Base-by-base conservation (phyloP, 2,329 filamentous ascomycete genomes). In the Spiromastix sp. region DNA sequence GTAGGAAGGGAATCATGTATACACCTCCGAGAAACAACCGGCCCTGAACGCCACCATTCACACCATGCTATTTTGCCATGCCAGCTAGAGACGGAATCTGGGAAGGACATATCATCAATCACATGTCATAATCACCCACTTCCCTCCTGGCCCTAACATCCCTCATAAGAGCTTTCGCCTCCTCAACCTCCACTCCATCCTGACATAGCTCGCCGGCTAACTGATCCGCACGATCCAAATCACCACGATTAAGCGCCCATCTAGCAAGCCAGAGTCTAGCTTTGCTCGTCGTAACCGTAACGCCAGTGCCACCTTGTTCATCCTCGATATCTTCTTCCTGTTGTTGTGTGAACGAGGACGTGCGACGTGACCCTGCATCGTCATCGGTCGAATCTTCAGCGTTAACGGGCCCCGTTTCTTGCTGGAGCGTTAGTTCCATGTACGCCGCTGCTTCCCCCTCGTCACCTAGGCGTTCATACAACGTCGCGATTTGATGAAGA, bases 121-220 rank as follows among this genome's bases (percentile, higher is more conserved):
- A 24, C 21, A 7, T n/a, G 7, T n/a, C 21, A 7, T 24, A 24
- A 24, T 24, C 15, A 28, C 40, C 45, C 3, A 44, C 56, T 19
- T 85, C 81, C 59, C 86, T 71, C 45, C 83, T 73, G 4, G 81
- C 81, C 47, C 87, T 72, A 9, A 93, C 79, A 57, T 96, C 89
- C 42, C 85, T 73, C 42, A 94, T 82, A 47, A 96, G 65, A 3
- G 86, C 85, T 63, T 96, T 96, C 18, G 91, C 91, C 59, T 98
- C 91, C 56, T 98, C 91, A 2, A 96, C 85, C 59, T 96, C 91
- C 17, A 93, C 79, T 0, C 91, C 91, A 59, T 98, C 91, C 59
- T 95, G 85, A 55, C 87, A 95, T 30, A 98, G 66, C 60, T 98
- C 91, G 42, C 80, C 85, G 1, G 86, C 87, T 27, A 96, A 64